Evolutionary conservation across 129 eudicot genomes (phyloP).

Genomic region (Pulicaria dysenterica): DNA sequence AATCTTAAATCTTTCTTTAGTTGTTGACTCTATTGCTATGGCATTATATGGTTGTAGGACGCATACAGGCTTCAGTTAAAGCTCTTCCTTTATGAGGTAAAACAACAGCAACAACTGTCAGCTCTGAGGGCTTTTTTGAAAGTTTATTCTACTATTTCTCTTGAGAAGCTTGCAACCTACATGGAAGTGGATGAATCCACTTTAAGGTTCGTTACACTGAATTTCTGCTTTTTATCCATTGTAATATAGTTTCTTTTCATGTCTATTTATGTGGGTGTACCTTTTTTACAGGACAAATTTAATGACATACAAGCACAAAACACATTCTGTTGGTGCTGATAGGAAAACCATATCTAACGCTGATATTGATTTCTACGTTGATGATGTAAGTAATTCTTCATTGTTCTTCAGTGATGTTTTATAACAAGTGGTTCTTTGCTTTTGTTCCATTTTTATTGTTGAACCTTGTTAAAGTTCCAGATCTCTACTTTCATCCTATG

Average conservation of each 20-base stretch:
- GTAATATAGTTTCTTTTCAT: background rate
- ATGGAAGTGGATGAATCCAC: constrained; percentile 92
- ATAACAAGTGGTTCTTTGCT: background rate
- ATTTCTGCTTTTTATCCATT: background rate
- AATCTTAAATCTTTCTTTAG: background rate
- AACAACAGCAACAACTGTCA: constrained; percentile 79
- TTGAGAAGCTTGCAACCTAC: constrained; percentile 80
- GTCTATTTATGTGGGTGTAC: background rate
- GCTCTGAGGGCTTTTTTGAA: constrained; percentile 80
- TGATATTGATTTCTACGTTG: constrained; percentile 82
- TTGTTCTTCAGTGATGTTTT: background rate
- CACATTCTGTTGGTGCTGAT: constrained; percentile 80
- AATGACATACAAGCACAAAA: constrained; percentile 97
- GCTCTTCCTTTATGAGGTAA: constrained; percentile 89
- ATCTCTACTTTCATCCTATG: too few relatives aligned
- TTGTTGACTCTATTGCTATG: background rate
- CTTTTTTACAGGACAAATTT: constrained; percentile 70
- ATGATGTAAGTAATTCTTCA: constrained; percentile 51
- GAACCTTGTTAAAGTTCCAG: too few relatives aligned
- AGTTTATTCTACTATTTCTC: constrained; percentile 82
- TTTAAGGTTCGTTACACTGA: constrained; percentile 54
- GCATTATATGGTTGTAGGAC: constrained; percentile 49
- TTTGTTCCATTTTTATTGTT: background rate
- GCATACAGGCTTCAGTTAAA: constrained; percentile 95
- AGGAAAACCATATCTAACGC: constrained; percentile 86